Evolutionary conservation across 805 yeast species (phyloP), one percentile per base, ranked within the genome.

Genomic region (Candida methanosorbosa): DNA sequence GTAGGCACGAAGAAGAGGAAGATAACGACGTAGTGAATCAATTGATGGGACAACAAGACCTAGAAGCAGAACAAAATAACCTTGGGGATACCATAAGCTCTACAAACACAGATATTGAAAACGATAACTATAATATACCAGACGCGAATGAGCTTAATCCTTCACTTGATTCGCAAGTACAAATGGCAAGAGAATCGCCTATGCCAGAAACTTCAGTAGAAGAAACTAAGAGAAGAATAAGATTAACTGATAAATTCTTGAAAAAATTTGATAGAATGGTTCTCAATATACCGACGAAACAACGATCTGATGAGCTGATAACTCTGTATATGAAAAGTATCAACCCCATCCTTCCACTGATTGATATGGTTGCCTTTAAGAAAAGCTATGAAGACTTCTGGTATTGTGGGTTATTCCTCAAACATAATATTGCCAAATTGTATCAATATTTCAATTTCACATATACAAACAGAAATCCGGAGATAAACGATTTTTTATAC

Each of bases 281-380:
- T 5, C 30, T 38, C 14, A 34, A 32, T 15, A 32, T 74, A 18
- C 80, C 81, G 1, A 49, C 70, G 2, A 62, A 57, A 30, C 67
- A 67, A 38, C 61, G 77, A 38, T 70, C 75, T 0, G 64, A 57
- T 39, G 74, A 70, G 38, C 50, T 75, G 20, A 57, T 72, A 1
- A 58, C 63, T 24, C 57, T 72, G 15, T 75, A 70, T 40, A 51
- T 67, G 15, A 63, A 61, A 28, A 69, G 74, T 2, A 71, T 75
- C 15, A 78, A 75, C 43, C 68, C 75, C 5, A 50, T 75, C 16
- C 46, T 74, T n/a, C 82, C 82, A 0, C 54, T 75, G 3, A 39
- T 75, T 32, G 75, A 74, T 41, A 44, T 75, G 21, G 47, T 54
- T 9, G 67, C 63, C 16, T 73, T 75, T 40, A 39, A 64, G 3